Conservation (phyloP, 164 flowering plant genomes). For the Amborella trichopoda region DNA sequence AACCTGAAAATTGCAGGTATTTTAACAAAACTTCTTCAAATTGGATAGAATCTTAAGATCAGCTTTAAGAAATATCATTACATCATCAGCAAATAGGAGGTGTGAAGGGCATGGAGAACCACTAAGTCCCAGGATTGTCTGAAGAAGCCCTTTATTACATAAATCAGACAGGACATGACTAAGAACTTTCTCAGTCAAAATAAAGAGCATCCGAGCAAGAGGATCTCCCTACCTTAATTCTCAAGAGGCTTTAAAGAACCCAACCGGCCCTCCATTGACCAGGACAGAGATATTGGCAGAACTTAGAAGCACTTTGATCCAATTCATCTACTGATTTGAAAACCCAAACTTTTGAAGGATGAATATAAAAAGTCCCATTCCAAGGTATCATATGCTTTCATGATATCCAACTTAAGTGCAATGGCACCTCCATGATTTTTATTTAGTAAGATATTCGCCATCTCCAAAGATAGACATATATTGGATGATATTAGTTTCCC, state of each 20-base stretch:
- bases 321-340: background rate
- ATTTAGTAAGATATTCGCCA: background rate
- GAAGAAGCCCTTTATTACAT: background rate
- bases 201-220: background rate
- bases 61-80: background rate
- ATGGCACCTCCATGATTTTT: background rate
- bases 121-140: background rate
- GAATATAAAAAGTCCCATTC: background rate
- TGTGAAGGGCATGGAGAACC: background rate
- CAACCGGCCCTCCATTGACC: background rate
- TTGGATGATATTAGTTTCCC: background rate
- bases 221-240: background rate
- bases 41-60: too few species aligned
- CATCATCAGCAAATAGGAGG: background rate
- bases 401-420: background rate
- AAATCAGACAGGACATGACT: background rate
- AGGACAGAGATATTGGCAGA: background rate
- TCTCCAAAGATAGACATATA: background rate
- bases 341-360: background rate
- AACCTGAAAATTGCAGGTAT: too few species aligned
- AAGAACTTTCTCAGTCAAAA: background rate
- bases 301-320: background rate
- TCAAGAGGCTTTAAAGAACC: too few species aligned
- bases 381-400: background rate
- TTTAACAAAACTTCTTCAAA: too few species aligned